Base-by-base conservation (phyloP, 352 stramenopile species). In the Pythium brachiatum region DNA sequence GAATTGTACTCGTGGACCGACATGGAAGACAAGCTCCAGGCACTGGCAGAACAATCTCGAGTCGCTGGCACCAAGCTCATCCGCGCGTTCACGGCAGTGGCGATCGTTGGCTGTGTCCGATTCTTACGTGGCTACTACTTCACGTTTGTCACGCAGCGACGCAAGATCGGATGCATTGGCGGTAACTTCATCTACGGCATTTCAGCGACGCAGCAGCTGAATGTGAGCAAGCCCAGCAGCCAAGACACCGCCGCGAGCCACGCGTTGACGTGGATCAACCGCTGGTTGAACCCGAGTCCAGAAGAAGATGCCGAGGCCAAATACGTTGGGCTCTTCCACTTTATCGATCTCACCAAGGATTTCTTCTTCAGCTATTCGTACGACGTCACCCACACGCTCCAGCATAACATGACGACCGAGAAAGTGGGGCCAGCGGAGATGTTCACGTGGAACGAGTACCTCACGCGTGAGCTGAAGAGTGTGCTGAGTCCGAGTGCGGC, bases 311-410 rank as follows among this genome's bases (percentile, higher is more conserved):
- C 86, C 3, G 87, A 96, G 52, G 84, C 83, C 36, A 73, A 86
- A 7, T 99, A 99, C 78, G 80, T 99, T 50, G 91, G 88, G 0
- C 74, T 99, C 0, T 99, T 99, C 69, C 96, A 99, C 68, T 98
- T 99, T 53, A 81, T 99, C 43, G 97, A 99, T 70, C 81, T 99
- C 20, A 98, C 96, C 8, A 99, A 99, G 66, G 97, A 99, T 66
- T 99, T 99, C 70, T 99, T 96, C 81, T 99, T 99, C 73, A 98
- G 86, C 53, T 99, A 99, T 70, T 98, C 95, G 48, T 99, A 99
- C 69, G 96, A 99, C 65, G 83, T 99, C 47, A 99, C 97, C 18
- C 85, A 97, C 68, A 97, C 90, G 51, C 74, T 99, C 55, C 97
- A 99, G 78, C 85, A 98, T 70, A 99, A 99, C 64, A 98, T 99